These are phyloP conservation scores for Rhododendron kiyosumense DNA, from an alignment of 148 eudicot species.

Conservation along the genomic window DNA sequence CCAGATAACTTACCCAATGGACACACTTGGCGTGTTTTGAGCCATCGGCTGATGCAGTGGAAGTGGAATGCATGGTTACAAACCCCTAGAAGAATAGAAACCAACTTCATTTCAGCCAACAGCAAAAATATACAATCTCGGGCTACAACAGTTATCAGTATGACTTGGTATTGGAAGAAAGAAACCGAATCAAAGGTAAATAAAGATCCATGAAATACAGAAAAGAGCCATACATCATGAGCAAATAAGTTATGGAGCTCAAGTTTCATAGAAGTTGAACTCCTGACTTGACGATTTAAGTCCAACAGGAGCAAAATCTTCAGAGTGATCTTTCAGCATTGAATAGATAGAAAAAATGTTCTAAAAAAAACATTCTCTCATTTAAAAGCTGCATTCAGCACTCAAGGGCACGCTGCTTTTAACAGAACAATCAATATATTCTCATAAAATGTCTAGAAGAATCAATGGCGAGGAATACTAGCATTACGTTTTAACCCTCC, in stretches of 20 bases:
- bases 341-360: not conserved
- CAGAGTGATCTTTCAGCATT: not conserved
- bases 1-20: conserved; percentile 54
- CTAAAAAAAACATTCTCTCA: not conserved
- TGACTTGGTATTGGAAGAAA: not conserved
- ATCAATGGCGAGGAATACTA: not conserved
- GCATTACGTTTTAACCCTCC: not conserved
- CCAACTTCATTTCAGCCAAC: conserved; percentile 8
- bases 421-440: not conserved
- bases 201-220: not conserved
- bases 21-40: conserved; percentile 91
- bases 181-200: not conserved
- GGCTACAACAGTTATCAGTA: not conserved
- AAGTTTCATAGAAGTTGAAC: not conserved
- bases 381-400: not conserved
- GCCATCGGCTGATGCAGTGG: conserved; percentile 93
- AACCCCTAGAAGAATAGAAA: conserved; percentile 27
- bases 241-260: not conserved
- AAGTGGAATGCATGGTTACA: conserved; percentile 92
- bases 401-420: not conserved
- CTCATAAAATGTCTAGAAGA: not conserved
- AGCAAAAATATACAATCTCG: not conserved
- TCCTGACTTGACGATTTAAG: not conserved
- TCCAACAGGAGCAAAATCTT: not conserved
- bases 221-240: not conserved